A percentile compares a stretch with the other conserved stretches of the same genome.
Conservation (phyloP, 306 rosid species). For the Vigna radiata region DNA sequence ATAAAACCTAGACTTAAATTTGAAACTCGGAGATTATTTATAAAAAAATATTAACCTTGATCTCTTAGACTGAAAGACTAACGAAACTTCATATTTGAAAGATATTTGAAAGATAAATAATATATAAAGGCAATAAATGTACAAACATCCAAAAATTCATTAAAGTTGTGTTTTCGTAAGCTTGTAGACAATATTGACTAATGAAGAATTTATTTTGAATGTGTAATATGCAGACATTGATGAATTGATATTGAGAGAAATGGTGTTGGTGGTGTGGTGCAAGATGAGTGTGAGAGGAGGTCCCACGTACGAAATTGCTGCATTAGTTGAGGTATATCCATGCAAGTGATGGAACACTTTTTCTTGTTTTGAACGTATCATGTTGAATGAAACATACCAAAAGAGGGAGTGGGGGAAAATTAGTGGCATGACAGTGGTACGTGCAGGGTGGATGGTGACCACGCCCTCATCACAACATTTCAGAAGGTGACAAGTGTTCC, state of each 20-base stretch:
- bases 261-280: background rate
- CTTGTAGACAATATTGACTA: too few species aligned
- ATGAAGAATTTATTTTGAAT: too few species aligned
- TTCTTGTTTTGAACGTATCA: background rate
- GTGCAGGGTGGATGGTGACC: slow-evolving; percentile 24
- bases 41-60: rapidly evolving
- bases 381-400: slow-evolving; percentile 20
- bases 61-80: rapidly evolving
- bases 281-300: background rate
- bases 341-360: slow-evolving; percentile 3
- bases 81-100: too few species aligned
- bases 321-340: slow-evolving; percentile 7
- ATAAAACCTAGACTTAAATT: too few species aligned
- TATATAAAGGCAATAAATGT: too few species aligned
- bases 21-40: too few species aligned
- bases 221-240: background rate
- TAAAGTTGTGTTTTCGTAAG: too few species aligned
- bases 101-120: too few species aligned
- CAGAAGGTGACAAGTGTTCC: slow-evolving; percentile 49
- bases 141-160: too few species aligned
- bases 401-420: slow-evolving; percentile 9
- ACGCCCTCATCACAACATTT: background rate
- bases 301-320: slow-evolving; percentile 15
- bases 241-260: background rate
- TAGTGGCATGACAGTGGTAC: slow-evolving; percentile 3